Evolutionary conservation across 768 basidiomycete species (phyloP).

Genomic region (Agaricus blazei): DNA sequence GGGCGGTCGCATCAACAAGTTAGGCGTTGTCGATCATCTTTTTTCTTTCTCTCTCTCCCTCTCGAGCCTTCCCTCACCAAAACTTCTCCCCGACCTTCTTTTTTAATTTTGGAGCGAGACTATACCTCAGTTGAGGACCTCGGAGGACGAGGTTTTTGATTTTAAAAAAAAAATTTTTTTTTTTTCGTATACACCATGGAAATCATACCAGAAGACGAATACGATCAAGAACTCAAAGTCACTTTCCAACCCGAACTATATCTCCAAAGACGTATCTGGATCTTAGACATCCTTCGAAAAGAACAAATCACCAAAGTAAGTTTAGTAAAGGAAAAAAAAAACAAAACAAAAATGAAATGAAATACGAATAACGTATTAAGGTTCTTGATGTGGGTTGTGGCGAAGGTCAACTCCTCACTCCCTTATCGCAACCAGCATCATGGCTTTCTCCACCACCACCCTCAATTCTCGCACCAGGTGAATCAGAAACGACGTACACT

Average conservation of each 20-base stretch:
- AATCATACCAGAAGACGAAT: slow-evolving; percentile 7
- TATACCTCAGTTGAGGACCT: too few species aligned
- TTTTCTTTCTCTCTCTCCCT: too few species aligned
- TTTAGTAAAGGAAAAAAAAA: background rate
- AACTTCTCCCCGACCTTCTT: too few species aligned
- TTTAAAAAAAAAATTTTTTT: background rate
- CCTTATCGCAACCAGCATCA: slow-evolving; percentile 71
- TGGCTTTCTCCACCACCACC: slow-evolving; percentile 49
- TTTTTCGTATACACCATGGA: background rate
- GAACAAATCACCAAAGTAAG: slow-evolving; percentile 51
- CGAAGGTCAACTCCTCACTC: slow-evolving; percentile 65
- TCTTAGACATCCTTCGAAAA: slow-evolving; percentile 55
- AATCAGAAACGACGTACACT: slow-evolving; percentile 23
- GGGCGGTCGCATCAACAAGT: too few species aligned
- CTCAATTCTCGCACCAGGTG: slow-evolving; percentile 25
- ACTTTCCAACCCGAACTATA: slow-evolving; percentile 65
- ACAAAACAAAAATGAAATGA: background rate
- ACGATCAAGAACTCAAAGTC: slow-evolving; percentile 40
- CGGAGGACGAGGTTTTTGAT: too few species aligned
- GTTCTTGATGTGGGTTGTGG: slow-evolving; percentile 85
- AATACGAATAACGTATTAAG: slow-evolving; percentile 26
- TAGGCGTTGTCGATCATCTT: too few species aligned
- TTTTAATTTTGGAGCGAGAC: too few species aligned
- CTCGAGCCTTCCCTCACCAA: too few species aligned
- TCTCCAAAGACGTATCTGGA: slow-evolving; percentile 69